A percentile compares a stretch with the other conserved stretches of the same genome.
phyloP scores from a whole-genome alignment of 352 stramenopile genomes.

The Lagenidium giganteum region DNA sequence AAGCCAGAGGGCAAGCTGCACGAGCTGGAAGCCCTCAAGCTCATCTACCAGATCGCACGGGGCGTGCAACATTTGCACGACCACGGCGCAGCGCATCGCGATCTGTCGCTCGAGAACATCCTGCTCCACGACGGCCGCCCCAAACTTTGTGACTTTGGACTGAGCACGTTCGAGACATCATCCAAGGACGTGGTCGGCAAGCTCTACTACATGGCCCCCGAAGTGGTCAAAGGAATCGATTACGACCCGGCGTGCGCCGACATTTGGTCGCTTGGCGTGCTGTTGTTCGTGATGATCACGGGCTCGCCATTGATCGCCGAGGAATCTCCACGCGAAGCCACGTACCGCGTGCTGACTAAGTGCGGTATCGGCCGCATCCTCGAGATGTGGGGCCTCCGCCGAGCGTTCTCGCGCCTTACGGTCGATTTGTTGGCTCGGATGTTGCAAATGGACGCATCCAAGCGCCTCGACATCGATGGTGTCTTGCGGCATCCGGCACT shows the following conservation, averaged over 20 bases:
- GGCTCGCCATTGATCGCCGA: slow-evolving; percentile 47
- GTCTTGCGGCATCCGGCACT: slow-evolving; percentile 23
- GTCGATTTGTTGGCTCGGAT: slow-evolving; percentile 40
- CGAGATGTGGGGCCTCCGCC: slow-evolving; percentile 43
- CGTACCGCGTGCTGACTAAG: slow-evolving; percentile 34
- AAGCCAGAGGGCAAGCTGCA: slow-evolving; percentile 21
- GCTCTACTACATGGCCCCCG: slow-evolving; percentile 71
- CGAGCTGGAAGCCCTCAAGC: slow-evolving; percentile 29
- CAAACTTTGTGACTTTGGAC: slow-evolving; percentile 63
- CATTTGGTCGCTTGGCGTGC: slow-evolving; percentile 64
- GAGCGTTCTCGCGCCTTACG: slow-evolving; percentile 14
- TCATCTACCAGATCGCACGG: slow-evolving; percentile 31
- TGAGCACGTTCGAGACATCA: too few relatives aligned
- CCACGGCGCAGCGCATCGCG: slow-evolving; percentile 42
- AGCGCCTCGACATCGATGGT: slow-evolving; percentile 26
- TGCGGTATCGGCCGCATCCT: slow-evolving; percentile 51
- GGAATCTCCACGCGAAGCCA: slow-evolving; percentile 23
- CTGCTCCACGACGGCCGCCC: slow-evolving; percentile 28
- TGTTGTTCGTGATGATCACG: slow-evolving; percentile 72
- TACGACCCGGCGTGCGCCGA: slow-evolving; percentile 49
- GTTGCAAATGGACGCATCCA: slow-evolving; percentile 38
- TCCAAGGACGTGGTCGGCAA: slow-evolving; percentile 64
- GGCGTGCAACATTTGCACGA: slow-evolving; percentile 44
- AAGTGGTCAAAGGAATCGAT: slow-evolving; percentile 27
- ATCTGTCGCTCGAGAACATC: slow-evolving; percentile 60